A percentile compares a stretch with the other conserved stretches of the same genome.
phyloP scores from a whole-genome alignment of 805 yeast genomes.

The Yarrowia deformans region DNA sequence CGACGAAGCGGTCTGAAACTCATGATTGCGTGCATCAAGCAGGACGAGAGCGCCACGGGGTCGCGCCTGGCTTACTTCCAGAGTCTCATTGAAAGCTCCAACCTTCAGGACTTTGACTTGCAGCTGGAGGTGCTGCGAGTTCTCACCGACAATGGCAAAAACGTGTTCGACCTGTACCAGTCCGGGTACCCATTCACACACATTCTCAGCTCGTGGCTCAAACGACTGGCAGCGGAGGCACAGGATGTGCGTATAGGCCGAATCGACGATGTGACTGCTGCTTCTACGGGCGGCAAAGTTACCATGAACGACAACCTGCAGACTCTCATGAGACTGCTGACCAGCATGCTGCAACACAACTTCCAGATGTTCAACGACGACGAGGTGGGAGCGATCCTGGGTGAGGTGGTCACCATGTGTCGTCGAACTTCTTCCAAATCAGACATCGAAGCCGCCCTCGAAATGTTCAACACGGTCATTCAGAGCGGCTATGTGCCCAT shows the following conservation, averaged over 20 bases:
- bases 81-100: constrained; percentile 60
- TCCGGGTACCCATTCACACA: constrained; percentile 55
- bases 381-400: constrained; percentile 52
- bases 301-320: constrained; percentile 48
- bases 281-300: constrained; percentile 46
- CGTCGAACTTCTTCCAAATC: constrained; percentile 52
- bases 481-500: constrained; percentile 59
- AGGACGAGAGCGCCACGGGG: constrained; percentile 59
- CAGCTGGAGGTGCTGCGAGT: constrained; percentile 58
- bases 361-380: constrained; percentile 56
- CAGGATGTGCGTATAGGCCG: constrained; percentile 49
- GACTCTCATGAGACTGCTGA: constrained; percentile 52
- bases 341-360: constrained; percentile 59
- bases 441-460: constrained; percentile 54
- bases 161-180: constrained; percentile 60
- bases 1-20: constrained; percentile 62
- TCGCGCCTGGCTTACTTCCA: constrained; percentile 64
- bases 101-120: constrained; percentile 61
- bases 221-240: constrained; percentile 47
- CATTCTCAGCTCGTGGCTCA: constrained; percentile 53
- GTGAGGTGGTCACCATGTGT: constrained; percentile 52
- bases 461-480: constrained; percentile 55
- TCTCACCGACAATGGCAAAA: constrained; percentile 61
- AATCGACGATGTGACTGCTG: constrained; percentile 44
- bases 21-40: constrained; percentile 61